A percentile compares a stretch with the other conserved stretches of the same genome.
Conservation (phyloP, 2,329 filamentous ascomycete genomes). For the Pestalotiopsis fici region DNA sequence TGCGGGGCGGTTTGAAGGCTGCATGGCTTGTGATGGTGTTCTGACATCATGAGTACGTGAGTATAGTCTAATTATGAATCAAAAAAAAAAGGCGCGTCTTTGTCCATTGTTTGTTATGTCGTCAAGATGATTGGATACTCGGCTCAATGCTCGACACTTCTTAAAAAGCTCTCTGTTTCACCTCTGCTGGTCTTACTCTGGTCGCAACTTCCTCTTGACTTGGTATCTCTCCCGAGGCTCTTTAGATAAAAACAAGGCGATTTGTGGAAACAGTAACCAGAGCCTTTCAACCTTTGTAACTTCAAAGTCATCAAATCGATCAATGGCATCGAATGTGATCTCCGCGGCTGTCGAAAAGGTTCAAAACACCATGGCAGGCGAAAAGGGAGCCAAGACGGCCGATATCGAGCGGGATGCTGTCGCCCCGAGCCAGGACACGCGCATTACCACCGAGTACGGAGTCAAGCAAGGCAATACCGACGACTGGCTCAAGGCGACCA, state of each 20-base stretch:
- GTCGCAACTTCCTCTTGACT: not conserved
- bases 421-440: conserved; percentile 46
- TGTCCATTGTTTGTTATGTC: not conserved
- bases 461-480: conserved; percentile 74
- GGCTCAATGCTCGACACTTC: not conserved
- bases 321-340: conserved; percentile 9
- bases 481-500: conserved; percentile 71
- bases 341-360: not conserved
- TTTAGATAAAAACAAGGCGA: not conserved
- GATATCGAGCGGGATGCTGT: not conserved
- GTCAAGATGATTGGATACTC: not conserved
- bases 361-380: conserved; percentile 5
- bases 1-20: not conserved
- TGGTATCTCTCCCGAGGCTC: not conserved
- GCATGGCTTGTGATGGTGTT: not conserved
- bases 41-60: conserved; percentile 4
- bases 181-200: not conserved
- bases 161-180: not conserved
- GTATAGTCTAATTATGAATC: not conserved
- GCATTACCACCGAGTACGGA: conserved; percentile 77
- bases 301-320: not conserved
- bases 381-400: conserved; percentile 6
- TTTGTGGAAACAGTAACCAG: not conserved
- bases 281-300: not conserved
- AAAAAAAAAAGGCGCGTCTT: not conserved